Conservation (phyloP, 257 asterid genomes). For the Misopates orontium region DNA sequence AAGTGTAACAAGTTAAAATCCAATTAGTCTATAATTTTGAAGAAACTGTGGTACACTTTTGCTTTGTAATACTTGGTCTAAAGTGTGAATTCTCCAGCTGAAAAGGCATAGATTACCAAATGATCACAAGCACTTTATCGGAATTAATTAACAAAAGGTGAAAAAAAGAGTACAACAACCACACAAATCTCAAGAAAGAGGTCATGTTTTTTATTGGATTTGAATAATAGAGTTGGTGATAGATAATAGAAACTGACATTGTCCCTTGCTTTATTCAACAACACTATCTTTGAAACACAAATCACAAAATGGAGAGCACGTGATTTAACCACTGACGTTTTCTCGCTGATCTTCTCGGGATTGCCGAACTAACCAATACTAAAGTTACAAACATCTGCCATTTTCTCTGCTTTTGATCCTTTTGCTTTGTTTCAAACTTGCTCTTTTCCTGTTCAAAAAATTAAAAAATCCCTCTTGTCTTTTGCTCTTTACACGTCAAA, state of each 20-base stretch:
- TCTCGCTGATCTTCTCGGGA: conserved; percentile 36
- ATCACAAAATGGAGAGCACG: conserved; percentile 29
- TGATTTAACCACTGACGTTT: conserved; percentile 23
- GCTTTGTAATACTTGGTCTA: too few relatives aligned
- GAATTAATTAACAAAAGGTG: not conserved
- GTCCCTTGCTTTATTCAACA: too few relatives aligned
- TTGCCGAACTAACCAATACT: conserved; percentile 28
- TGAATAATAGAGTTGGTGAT: too few relatives aligned
- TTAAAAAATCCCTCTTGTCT: not conserved
- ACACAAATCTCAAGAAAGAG: conserved; percentile 1
- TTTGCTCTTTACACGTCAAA: conserved; percentile 1
- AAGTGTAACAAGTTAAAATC: too few relatives aligned
- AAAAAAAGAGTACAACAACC: too few relatives aligned
- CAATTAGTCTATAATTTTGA: too few relatives aligned
- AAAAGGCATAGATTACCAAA: conserved; percentile 34
- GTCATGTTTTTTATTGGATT: too few relatives aligned
- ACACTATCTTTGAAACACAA: conserved; percentile 26
- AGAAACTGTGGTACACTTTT: too few relatives aligned
- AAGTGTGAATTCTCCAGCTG: conserved; percentile 24
- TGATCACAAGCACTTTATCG: conserved; percentile 26
- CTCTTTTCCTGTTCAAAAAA: too few relatives aligned
- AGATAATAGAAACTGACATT: too few relatives aligned
- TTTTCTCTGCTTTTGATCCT: conserved; percentile 21
- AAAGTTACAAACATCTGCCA: too few relatives aligned
- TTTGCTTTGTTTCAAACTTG: conserved; percentile 20